Evolutionary conservation across 768 basidiomycete species (phyloP).

Genomic region (Leccinum broughii): DNA sequence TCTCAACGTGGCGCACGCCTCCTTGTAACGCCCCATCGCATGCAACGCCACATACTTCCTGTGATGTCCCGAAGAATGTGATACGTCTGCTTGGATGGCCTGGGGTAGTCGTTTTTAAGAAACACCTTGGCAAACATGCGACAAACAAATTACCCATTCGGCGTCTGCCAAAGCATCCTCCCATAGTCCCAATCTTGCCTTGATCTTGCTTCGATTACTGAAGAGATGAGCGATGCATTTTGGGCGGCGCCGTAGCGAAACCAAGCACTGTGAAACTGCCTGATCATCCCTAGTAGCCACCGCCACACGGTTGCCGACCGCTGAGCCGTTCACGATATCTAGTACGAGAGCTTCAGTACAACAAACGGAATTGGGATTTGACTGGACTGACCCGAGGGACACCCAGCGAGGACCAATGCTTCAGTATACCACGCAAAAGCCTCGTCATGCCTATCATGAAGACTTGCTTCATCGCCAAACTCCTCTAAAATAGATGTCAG

Average conservation of each 20-base stretch:
- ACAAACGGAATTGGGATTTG: neutral
- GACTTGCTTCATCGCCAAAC: slow-evolving; percentile 12
- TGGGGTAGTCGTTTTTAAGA: neutral
- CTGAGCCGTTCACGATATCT: slow-evolving; percentile 2
- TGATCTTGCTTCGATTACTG: slow-evolving; percentile 7
- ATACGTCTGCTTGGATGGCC: slow-evolving; percentile 7
- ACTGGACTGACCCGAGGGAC: slow-evolving; percentile 3
- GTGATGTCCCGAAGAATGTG: slow-evolving; percentile 1
- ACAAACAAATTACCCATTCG: neutral
- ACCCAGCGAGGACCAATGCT: slow-evolving; percentile 8
- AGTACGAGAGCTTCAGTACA: neutral
- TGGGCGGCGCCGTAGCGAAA: neutral
- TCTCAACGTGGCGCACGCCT: neutral
- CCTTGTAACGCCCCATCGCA: neutral
- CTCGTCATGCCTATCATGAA: neutral
- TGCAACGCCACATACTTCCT: slow-evolving; percentile 5
- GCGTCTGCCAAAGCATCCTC: slow-evolving; percentile 7
- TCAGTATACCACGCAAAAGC: slow-evolving; percentile 17
- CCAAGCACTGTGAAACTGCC: neutral
- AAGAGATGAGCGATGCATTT: slow-evolving; percentile 8
- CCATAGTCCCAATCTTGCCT: neutral
- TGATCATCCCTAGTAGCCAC: no score
- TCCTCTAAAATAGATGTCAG: slow-evolving; percentile 4
- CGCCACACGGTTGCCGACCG: no score
- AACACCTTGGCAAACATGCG: neutral